A percentile compares a stretch with the other conserved stretches of the same genome.
Evolutionary conservation across 768 basidiomycete species (phyloP).

Genomic region (Fistulinella prunicolor): DNA sequence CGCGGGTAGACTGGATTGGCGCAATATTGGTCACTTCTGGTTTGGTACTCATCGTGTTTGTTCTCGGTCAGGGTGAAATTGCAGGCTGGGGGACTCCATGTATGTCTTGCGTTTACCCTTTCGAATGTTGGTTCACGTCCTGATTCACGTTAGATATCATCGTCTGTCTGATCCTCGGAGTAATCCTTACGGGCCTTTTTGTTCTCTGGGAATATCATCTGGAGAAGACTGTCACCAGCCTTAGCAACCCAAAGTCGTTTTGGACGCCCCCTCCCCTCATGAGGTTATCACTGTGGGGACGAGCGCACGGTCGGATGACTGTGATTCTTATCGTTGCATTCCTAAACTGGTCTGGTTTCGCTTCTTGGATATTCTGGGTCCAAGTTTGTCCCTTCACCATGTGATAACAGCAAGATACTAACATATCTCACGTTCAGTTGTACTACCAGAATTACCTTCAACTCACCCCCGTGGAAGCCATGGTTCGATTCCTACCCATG

Average conservation of each 20-base stretch:
- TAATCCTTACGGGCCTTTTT: conserved; percentile 55
- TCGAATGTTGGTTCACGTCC: conserved; percentile 20
- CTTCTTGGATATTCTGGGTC: conserved; percentile 51
- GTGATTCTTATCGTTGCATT: conserved; percentile 64
- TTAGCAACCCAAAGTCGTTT: conserved; percentile 19
- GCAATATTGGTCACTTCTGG: conserved; percentile 62
- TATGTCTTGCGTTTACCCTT: conserved; percentile 26
- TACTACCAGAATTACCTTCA: conserved; percentile 68
- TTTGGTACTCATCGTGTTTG: conserved; percentile 68
- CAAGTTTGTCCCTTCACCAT: conserved; percentile 29
- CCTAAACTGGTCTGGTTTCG: conserved; percentile 58
- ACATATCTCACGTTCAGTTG: conserved; percentile 37
- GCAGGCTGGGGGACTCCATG: conserved; percentile 64
- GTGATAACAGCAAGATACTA: background rate
- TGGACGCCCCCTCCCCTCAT: conserved; percentile 60
- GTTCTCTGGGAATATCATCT: conserved; percentile 64
- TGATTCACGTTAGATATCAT: conserved; percentile 56
- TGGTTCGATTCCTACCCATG: conserved; percentile 71
- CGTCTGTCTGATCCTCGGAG: conserved; percentile 58
- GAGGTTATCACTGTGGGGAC: conserved; percentile 58
- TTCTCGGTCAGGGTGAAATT: conserved; percentile 63
- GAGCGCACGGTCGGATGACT: conserved; percentile 60
- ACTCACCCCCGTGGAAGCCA: conserved; percentile 55
- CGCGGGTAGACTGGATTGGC: conserved; percentile 76
- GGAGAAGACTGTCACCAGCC: conserved; percentile 33